phyloP scores from a whole-genome alignment of 2,329 filamentous ascomycete genomes.

The Calonectria multiphialidica region DNA sequence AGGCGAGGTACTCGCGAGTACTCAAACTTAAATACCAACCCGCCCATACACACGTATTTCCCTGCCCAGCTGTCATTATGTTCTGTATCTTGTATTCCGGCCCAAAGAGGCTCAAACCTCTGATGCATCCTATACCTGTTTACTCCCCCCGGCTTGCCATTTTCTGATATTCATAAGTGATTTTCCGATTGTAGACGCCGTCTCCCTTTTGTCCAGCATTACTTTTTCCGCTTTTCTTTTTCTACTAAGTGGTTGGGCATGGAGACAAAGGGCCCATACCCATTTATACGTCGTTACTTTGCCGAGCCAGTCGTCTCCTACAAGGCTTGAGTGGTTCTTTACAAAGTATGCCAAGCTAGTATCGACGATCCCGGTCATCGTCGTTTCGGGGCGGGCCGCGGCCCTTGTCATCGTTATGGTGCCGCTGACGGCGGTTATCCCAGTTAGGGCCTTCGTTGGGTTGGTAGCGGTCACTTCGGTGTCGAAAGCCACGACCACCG shows the following conservation, averaged over 20 bases:
- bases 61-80: background rate
- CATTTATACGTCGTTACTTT: background rate
- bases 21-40: background rate
- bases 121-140: background rate
- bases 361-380: conserved; percentile 32
- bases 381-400: conserved; percentile 24
- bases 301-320: background rate
- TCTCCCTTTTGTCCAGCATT: background rate
- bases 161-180: background rate
- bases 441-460: conserved; percentile 41
- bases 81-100: background rate
- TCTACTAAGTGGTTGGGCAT: background rate
- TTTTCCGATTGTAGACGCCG: conserved; percentile 8
- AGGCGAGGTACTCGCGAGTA: background rate
- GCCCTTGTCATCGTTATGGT: conserved; percentile 25
- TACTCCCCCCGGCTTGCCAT: background rate
- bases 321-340: background rate
- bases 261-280: background rate
- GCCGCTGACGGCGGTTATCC: conserved; percentile 37
- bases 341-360: conserved; percentile 7
- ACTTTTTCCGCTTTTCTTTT: background rate
- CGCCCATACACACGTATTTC: background rate
- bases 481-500: conserved; percentile 41
- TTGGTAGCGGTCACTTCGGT: conserved; percentile 49
- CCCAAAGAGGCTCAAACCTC: background rate